phyloP scores from a whole-genome alignment of 306 rosid genomes.

The Ammopiptanthus mongolicus region DNA sequence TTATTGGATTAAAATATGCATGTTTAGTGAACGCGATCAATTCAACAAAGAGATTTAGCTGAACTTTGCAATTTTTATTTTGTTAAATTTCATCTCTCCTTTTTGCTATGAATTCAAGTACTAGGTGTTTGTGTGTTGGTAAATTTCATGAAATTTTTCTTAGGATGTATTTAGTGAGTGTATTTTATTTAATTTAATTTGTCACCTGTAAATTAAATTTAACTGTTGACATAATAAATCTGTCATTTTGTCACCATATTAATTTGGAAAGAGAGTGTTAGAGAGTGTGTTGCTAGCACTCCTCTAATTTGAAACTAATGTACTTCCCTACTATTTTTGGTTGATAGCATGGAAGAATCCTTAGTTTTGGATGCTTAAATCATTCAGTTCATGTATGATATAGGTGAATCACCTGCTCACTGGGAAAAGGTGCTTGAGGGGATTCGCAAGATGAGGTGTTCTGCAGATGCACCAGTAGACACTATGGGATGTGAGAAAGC shows the following conservation, averaged over 20 bases:
- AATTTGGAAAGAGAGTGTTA: too few species aligned
- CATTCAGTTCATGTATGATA: conserved; percentile 16
- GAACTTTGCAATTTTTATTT: conserved; percentile 2
- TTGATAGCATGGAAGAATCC: background rate
- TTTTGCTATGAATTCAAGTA: background rate
- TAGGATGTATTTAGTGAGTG: background rate
- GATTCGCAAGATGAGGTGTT: conserved; percentile 77
- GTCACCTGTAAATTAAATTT: background rate
- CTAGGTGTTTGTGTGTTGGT: background rate
- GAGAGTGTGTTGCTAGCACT: too few species aligned
- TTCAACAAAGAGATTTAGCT: background rate
- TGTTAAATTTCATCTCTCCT: background rate
- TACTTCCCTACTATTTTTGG: background rate
- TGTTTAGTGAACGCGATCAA: background rate
- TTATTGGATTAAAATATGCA: background rate
- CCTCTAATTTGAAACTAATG: conserved; percentile 4
- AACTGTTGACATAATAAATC: background rate
- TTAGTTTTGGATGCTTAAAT: background rate
- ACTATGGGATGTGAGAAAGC: conserved; percentile 98
- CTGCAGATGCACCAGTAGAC: conserved; percentile 91
- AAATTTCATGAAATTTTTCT: background rate
- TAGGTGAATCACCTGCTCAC: conserved; percentile 58
- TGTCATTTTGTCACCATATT: background rate
- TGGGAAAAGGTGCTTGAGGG: conserved; percentile 84
- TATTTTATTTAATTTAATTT: background rate